Evolutionary conservation across 345 rosid species (phyloP), one percentile per base, ranked within the genome.

Genomic region (Capsella bursapastoris): DNA sequence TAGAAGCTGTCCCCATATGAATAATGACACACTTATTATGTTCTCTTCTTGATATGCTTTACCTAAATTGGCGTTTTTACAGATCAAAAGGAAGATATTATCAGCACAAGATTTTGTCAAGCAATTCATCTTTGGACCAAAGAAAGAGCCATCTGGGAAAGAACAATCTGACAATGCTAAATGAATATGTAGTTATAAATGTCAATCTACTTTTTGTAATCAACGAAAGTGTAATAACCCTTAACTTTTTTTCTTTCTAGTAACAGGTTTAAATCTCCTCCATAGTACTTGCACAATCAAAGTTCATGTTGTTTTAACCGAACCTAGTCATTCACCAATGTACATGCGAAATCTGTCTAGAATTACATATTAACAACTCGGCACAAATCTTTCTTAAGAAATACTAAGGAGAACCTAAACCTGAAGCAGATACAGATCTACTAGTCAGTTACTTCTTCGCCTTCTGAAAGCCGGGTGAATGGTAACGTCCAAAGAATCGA

Each of bases 381-480:
- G 13, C 51, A 59, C 57, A 48, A 12, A 34, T 8, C 38, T 51
- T 45, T 60, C 16, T 34, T 55, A 57, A 12, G 15, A 37, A 59
- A 47, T 29, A 61, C 60, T n/a, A 48, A n/a, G 28, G n/a, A 10
- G 11, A 73, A 50, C 10, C 58, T 35, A 51, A 60, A 27, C 43
- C 9, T 47, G 11, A 61, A 49, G 13, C 56, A 60, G 40, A 53
- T 13, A 47, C 27, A 6, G 53, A 45, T 9, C 11, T 8, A 25
- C 38, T 0, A 10, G 18, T 78, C 70, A 72, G 58, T 38, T 78
- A 9, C 47, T 66, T 35, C 35, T 51, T 45, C 66, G 75, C 60
- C 61, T 84, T 37, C 32, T 85, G 73, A 87, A 84, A 57, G 82
- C 84, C 1, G 88, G 92, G 81, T 85, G 89, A 68, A 90, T 78